Conservation (phyloP, 2,329 filamentous ascomycete genomes). For the Scedosporium apiospermum region DNA sequence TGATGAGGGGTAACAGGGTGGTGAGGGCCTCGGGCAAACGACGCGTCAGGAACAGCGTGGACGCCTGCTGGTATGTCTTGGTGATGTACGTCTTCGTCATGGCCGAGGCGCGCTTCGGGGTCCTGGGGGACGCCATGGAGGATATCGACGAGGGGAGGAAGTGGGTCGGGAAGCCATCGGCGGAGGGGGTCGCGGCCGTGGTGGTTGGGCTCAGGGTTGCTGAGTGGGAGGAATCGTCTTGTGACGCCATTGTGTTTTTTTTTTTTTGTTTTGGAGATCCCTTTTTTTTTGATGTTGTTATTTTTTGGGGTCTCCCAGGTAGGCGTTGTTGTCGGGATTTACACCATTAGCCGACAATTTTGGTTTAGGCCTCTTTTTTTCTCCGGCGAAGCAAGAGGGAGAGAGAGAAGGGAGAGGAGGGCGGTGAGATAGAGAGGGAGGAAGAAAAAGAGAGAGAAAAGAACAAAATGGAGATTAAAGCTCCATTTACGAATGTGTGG, state of each 20-base stretch:
- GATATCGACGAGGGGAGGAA: conserved; percentile 57
- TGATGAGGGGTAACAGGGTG: conserved; percentile 75
- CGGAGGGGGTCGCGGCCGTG: conserved; percentile 17
- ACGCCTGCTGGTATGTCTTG: conserved; percentile 88
- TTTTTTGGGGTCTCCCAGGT: background rate
- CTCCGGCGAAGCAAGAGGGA: background rate
- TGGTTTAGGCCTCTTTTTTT: background rate
- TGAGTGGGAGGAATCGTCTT: conserved; percentile 26
- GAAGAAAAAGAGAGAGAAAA: background rate
- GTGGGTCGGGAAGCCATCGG: conserved; percentile 38
- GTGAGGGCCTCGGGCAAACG: conserved; percentile 83
- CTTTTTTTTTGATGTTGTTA: background rate
- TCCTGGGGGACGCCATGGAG: conserved; percentile 53
- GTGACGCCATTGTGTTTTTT: conserved; percentile 29
- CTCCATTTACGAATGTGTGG: conserved; percentile 1
- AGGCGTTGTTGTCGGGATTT: background rate
- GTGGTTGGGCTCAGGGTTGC: conserved; percentile 35
- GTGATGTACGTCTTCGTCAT: conserved; percentile 89
- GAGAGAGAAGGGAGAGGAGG: background rate
- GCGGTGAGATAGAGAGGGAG: background rate
- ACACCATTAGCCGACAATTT: background rate
- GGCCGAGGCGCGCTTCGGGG: conserved; percentile 55
- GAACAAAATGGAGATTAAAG: conserved; percentile 2
- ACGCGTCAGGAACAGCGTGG: conserved; percentile 88
- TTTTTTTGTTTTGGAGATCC: background rate